Base-by-base conservation (phyloP, 2,329 filamentous ascomycete species). In the Pyrenochaeta sp. region DNA sequence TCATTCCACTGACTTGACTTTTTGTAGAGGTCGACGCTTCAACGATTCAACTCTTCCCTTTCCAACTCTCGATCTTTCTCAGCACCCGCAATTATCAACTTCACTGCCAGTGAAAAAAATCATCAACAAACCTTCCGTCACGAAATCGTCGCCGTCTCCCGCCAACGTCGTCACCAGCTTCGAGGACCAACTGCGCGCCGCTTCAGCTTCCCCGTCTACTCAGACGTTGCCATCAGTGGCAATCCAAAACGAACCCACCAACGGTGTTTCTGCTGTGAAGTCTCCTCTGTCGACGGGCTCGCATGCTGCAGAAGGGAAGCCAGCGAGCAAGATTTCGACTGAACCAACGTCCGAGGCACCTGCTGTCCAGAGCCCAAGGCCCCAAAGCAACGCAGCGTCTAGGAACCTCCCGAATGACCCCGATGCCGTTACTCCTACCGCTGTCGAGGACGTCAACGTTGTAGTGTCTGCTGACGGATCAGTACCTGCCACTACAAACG, bases 1-100 rank as follows among this genome's bases (percentile, higher is more conserved):
- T 24, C 55, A 60, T 59, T 63, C 58, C 55, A 57, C 66, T 70
- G 41, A 69, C 61, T 40, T 41, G 30, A 44, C 35, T 41, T 51
- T 52, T 28, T 55, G 28, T 57, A 84, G 82, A 76, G 79, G 79
- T 57, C 79, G 77, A 48, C 74, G 74, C 63, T 85, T 83, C 69
- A 73, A 81, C 65, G 79, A 82, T 67, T 67, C 74, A 53, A 80
- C 80, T 37, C 73, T 82, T 28, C 79, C 77, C 48, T 65, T 61
- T 44, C 65, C 65, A 29, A 48, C 38, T 44, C 46, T 55, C 41
- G 53, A 59, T 22, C n/a, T 44, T 57, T 60, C 60, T 40, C 53
- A 57, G 23, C 51, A 62, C 37, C 43, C 63, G 53, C 49, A 59
- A 11, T 51, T 62, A 35, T 53, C 64, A 21, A 49, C 55, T 17